phyloP scores from a whole-genome alignment of 257 asterid species.

The Avicennia marina region DNA sequence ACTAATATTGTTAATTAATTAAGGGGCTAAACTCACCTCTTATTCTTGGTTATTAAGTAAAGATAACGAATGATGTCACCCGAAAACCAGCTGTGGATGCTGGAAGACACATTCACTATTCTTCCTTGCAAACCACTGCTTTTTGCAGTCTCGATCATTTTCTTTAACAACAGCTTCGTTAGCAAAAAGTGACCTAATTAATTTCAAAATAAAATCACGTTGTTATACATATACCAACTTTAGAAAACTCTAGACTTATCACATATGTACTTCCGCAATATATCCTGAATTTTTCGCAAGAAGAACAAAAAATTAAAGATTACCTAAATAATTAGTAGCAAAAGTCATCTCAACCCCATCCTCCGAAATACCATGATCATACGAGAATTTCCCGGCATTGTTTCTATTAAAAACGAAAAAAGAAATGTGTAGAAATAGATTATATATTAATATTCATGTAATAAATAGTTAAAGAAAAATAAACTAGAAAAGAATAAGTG shows the following conservation, averaged over 20 bases:
- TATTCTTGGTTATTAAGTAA: not conserved
- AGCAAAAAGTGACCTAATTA: not conserved
- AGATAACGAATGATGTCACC: not conserved
- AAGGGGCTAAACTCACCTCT: not conserved
- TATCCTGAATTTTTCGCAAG: not conserved
- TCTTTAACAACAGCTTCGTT: not conserved
- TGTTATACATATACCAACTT: too few species aligned
- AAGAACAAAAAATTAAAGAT: not conserved
- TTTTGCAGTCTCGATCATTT: not conserved
- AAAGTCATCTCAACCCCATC: not conserved
- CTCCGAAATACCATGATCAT: not conserved
- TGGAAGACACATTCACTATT: not conserved
- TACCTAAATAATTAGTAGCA: constrained; percentile 7
- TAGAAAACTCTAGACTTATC: too few species aligned
- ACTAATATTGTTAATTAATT: too few species aligned
- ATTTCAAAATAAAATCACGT: too few species aligned
- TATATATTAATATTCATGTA: too few species aligned
- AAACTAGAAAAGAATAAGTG: too few species aligned
- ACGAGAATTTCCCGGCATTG: not conserved
- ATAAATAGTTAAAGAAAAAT: too few species aligned
- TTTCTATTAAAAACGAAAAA: not conserved
- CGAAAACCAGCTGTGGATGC: not conserved
- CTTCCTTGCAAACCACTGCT: not conserved
- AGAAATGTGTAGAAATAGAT: too few species aligned
- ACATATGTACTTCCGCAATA: too few species aligned